A percentile compares a stretch with the other conserved stretches of the same genome.
Evolutionary conservation across 2,329 filamentous ascomycete species (phyloP).

Genomic region (Ceratocystis cubensis): DNA sequence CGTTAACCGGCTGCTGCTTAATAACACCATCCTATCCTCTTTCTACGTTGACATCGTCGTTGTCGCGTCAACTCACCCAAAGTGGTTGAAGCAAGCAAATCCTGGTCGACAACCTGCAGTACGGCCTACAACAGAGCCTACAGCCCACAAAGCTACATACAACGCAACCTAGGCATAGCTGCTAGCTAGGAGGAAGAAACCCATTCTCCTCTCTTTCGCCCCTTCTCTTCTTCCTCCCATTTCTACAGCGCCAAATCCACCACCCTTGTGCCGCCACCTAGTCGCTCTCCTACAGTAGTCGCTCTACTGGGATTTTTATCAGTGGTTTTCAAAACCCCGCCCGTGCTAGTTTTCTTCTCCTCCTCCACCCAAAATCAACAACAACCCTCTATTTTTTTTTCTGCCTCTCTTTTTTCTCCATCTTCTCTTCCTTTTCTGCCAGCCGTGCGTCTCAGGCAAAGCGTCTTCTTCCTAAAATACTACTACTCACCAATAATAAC

Average conservation of each 20-base stretch:
- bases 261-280: not conserved
- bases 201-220: not conserved
- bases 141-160: no score
- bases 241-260: conserved; percentile 10
- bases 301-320: conserved; percentile 10
- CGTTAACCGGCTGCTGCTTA: no score
- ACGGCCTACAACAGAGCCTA: no score
- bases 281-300: not conserved
- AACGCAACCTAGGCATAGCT: no score
- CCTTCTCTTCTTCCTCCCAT: conserved; percentile 1
- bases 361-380: conserved; percentile 21
- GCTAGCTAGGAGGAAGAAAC: no score
- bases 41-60: no score
- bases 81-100: no score
- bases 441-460: conserved; percentile 18
- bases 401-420: conserved; percentile 20
- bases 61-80: no score
- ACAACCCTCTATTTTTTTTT: conserved; percentile 17
- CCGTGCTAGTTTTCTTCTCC: conserved; percentile 22
- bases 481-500: conserved; percentile 2
- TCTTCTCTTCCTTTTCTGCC: conserved; percentile 22
- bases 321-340: conserved; percentile 20
- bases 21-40: no score
- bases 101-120: no score
- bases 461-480: conserved; percentile 15